These are phyloP conservation scores for Aspergillus alliaceus DNA, from an alignment of 2,329 filamentous ascomycete genomes.

Conservation along the genomic window DNA sequence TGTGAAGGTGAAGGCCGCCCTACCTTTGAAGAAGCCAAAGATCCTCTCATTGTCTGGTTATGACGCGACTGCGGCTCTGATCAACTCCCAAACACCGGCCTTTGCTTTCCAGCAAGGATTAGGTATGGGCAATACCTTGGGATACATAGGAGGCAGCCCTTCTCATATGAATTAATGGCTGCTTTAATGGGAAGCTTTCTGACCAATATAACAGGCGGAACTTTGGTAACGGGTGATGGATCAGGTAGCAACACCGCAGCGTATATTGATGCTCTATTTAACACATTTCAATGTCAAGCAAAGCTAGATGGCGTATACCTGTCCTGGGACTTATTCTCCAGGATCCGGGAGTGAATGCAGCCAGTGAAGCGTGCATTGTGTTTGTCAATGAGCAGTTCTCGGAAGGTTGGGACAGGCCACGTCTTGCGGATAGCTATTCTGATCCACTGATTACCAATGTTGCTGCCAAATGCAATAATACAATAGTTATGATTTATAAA, in stretches of 20 bases:
- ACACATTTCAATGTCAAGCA: slow-evolving; percentile 55
- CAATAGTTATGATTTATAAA: slow-evolving; percentile 66
- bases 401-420: neutral
- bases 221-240: slow-evolving; percentile 35
- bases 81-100: no score
- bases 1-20: neutral
- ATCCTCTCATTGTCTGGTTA: neutral
- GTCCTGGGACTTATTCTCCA: slow-evolving; percentile 58
- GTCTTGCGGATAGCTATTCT: slow-evolving; percentile 34
- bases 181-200: no score
- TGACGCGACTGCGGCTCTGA: slow-evolving; percentile 10
- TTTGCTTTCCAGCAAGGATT: no score
- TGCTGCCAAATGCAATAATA: slow-evolving; percentile 60
- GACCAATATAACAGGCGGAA: no score
- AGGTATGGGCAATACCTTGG: no score
- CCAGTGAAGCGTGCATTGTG: slow-evolving; percentile 28
- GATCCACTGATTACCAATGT: slow-evolving; percentile 58
- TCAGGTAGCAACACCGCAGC: slow-evolving; percentile 52
- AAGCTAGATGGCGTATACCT: slow-evolving; percentile 58
- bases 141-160: no score
- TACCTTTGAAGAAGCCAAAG: neutral
- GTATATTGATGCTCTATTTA: slow-evolving; percentile 54
- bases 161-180: no score
- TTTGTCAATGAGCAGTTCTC: slow-evolving; percentile 4
- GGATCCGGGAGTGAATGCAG: slow-evolving; percentile 49